Conservation (phyloP, 2,329 filamentous ascomycete species). For the Penicillium sp. region DNA sequence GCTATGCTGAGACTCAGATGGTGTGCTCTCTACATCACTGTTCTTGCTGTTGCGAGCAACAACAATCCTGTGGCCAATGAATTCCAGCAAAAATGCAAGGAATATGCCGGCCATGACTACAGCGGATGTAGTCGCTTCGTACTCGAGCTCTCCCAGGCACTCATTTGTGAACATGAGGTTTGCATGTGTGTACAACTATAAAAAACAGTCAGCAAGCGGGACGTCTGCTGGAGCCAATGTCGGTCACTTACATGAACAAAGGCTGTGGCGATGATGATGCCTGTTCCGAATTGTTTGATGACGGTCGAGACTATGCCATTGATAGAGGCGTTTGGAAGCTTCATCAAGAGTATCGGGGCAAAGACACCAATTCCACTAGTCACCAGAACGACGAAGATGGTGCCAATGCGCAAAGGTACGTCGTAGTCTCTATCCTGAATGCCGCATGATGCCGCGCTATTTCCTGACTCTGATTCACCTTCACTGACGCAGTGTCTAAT, state of each 20-base stretch:
- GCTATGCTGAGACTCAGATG: slow-evolving; percentile 4
- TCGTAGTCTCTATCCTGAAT: slow-evolving; percentile 61
- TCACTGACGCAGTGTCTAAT: slow-evolving; percentile 55
- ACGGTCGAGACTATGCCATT: slow-evolving; percentile 57
- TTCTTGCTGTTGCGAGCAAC: slow-evolving; percentile 22
- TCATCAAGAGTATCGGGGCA: slow-evolving; percentile 62
- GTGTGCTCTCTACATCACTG: slow-evolving; percentile 1
- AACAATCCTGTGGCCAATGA: slow-evolving; percentile 61
- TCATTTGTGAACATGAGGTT: slow-evolving; percentile 69
- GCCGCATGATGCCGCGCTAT: slow-evolving; percentile 45
- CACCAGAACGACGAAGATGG: slow-evolving; percentile 68
- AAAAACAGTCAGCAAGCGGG: slow-evolving; percentile 4
- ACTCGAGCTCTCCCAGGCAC: slow-evolving; percentile 65
- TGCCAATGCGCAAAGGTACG: slow-evolving; percentile 65
- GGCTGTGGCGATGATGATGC: slow-evolving; percentile 42
- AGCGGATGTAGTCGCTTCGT: slow-evolving; percentile 68
- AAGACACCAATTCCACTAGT: slow-evolving; percentile 70
- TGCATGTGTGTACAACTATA: slow-evolving; percentile 69
- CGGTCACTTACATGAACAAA: slow-evolving; percentile 38
- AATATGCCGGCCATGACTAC: slow-evolving; percentile 74
- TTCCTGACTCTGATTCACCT: slow-evolving; percentile 43
- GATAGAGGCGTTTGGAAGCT: slow-evolving; percentile 54
- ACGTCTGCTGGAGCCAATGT: neutral
- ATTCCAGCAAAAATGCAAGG: slow-evolving; percentile 70
- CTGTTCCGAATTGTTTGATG: slow-evolving; percentile 60